Evolutionary conservation across 305 asterid genomes (phyloP), one percentile per base, ranked within the genome.

Genomic region (Rubia peregrina): DNA sequence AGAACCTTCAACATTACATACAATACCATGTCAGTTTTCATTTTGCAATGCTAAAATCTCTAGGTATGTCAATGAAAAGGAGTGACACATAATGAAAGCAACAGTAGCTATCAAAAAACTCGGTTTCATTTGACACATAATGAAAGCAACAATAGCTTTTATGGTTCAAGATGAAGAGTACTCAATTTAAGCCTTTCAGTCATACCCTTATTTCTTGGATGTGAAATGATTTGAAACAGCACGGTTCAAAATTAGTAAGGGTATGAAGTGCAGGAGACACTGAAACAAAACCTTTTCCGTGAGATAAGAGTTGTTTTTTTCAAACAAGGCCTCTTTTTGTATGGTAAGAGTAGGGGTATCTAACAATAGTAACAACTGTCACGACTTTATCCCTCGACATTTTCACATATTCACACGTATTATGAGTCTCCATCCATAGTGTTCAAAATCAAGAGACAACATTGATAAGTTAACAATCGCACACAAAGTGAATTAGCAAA

Each of bases 1-100:
- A 66, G 97, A 89, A 79, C 99, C 98, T 94, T 84, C 57, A 75
- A 79, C 62, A 48, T 13, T 5, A 63, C 71, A 33, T 57, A 59
- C 49, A 66, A 17, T 24, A 73, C 48, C 17, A 5, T 10, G 11
- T 55, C 67, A 69, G 64, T 43, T 42, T 70, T 40, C 70, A 11
- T 9, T 33, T 60, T 46, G 16, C 38, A 74, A 33, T 22, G 9
- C 30, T 24, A 48, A 48, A 48, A 12, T 16, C 57, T 51, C 22
- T 16, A 17, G 22, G 17, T 17, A 17, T 51, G 21, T 21, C 57
- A 51, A 19, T 17, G 17, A 51, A 51, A 51, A 5, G 21, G 57
- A 16, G 33, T 1, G 16, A 17, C 56, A 17, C 21, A 17, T 17
- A 51, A 17, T 30, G 33, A 30, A 30, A 30, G 33, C 33, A 30